A percentile compares a stretch with the other conserved stretches of the same genome.
Conservation (phyloP, 768 basidiomycete genomes). For the Trametes punicea region DNA sequence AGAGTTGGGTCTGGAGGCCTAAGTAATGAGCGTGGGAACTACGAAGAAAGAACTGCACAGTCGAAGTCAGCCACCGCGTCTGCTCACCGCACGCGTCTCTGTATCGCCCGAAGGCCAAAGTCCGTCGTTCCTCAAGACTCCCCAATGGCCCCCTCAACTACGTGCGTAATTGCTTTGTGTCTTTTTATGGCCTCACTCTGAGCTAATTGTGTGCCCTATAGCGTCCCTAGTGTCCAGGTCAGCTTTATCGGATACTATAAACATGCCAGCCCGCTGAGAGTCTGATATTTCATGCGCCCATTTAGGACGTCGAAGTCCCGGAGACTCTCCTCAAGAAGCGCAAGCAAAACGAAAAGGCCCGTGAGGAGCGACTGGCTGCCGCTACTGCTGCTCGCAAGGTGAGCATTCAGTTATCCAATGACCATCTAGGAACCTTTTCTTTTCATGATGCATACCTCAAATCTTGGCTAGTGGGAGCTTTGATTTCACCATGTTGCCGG, state of each 20-base stretch:
- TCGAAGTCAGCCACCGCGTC: constrained; percentile 35
- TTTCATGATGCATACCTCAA: constrained; percentile 80
- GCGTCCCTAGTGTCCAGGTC: constrained; percentile 48
- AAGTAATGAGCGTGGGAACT: constrained; percentile 25
- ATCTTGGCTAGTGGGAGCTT: constrained; percentile 69
- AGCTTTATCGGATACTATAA: constrained; percentile 24
- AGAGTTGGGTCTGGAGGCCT: background rate
- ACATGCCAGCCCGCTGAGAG: background rate
- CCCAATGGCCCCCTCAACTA: constrained; percentile 51
- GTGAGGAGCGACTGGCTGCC: constrained; percentile 87
- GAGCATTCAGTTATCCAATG: constrained; percentile 29
- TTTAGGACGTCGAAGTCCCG: constrained; percentile 90
- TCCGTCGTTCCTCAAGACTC: constrained; percentile 37
- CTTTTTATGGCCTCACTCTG: constrained; percentile 1
- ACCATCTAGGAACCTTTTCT: background rate
- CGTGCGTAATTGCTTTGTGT: constrained; percentile 37
- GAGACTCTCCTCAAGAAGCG: constrained; percentile 99
- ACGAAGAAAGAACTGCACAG: constrained; percentile 25
- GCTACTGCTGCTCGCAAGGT: constrained; percentile 89
- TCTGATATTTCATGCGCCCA: constrained; percentile 3
- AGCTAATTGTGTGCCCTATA: constrained; percentile 18
- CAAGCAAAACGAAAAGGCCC: constrained; percentile 94
- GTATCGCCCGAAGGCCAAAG: constrained; percentile 24
- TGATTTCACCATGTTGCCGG: constrained; percentile 64
- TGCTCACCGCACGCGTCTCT: constrained; percentile 20